Evolutionary conservation across 2,329 filamentous ascomycete genomes (phyloP), one percentile per base, ranked within the genome.

Genomic region (Aureobasidium sp.): DNA sequence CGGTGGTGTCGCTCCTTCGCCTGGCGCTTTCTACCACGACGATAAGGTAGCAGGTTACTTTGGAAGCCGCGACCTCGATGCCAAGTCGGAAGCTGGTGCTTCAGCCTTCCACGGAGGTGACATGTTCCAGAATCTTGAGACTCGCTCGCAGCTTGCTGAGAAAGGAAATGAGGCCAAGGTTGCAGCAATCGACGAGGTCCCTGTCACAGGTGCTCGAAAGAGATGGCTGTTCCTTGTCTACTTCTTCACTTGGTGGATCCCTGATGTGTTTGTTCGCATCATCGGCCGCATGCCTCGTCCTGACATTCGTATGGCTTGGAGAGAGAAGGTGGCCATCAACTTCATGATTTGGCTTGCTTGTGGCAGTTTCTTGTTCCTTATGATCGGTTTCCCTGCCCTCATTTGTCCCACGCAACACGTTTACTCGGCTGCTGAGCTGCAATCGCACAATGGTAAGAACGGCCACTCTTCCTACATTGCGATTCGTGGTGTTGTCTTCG

Each of bases 321-420:
- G 94, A 71, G 94, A 99, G 74, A 99, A 99, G 80, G 74, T 99
- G 63, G 93, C 94, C 59, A 99, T 99, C 81, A 99, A 99, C 79
- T 81, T 99, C 73, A 82, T 97, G 71, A 99, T 99, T 72, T 99
- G 95, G 94, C 78, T 93, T 62, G 84, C 82, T 72, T 97, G 93
- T 76, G 78, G 77, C 16, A 75, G 89, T 53, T 85, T 90, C 32
- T 83, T 88, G 61, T 99, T 99, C 79, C 89, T 99, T 80, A 91
- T 97, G 77, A 74, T 69, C 71, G 68, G 64, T 69, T 95, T 99
- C 71, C 95, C 95, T 0, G 78, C 81, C 67, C 77, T 97, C 65
- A 91, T 99, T 69, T 99, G 94, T 75, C 94, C 94, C 0, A 93
- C 81, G 25, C 94, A 99, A 72, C 78, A 96, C 70, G 91, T 99